phyloP scores from a whole-genome alignment of 78 protist species.

The Tieghemostelium lacteum region DNA sequence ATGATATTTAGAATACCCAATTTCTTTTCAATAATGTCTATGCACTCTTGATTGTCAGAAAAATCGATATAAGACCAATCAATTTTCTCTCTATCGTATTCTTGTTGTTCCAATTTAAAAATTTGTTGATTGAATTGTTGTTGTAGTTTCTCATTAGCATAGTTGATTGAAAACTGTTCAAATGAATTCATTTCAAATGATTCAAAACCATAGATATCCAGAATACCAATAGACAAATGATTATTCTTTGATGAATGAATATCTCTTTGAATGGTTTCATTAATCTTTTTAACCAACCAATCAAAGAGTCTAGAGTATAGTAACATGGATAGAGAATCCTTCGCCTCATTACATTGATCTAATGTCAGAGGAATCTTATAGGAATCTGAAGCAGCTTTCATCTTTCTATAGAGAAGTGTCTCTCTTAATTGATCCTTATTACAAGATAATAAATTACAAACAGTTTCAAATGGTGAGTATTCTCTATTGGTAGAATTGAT shows the following conservation, averaged over 20 bases:
- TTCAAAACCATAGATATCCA: slow-evolving; percentile 97
- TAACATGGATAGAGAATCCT: slow-evolving; percentile 81
- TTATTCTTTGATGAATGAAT: slow-evolving; percentile 13
- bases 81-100: slow-evolving; percentile 90
- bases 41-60: slow-evolving; percentile 88
- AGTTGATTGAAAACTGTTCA: slow-evolving; percentile 95
- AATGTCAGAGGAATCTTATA: slow-evolving; percentile 16
- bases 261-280: slow-evolving; percentile 13
- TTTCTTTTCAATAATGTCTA: slow-evolving; percentile 87
- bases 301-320: slow-evolving; percentile 62
- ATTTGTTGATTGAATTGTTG: slow-evolving; percentile 87
- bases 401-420: slow-evolving; percentile 22
- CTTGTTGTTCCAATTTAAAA: slow-evolving; percentile 89
- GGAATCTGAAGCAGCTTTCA: slow-evolving; percentile 72
- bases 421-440: neutral
- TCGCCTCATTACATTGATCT: slow-evolving; percentile 42
- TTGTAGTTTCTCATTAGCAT: slow-evolving; percentile 95
- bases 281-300: slow-evolving; percentile 81
- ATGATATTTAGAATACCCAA: slow-evolving; percentile 88
- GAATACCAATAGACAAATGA: slow-evolving; percentile 88
- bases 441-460: slow-evolving; percentile 19
- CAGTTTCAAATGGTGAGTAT: slow-evolving; percentile 15
- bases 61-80: slow-evolving; percentile 88
- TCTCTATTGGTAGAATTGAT: neutral
- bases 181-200: slow-evolving; percentile 82